These are phyloP conservation scores for Xanthoconium stramineum DNA, from an alignment of 768 basidiomycete genomes.

Conservation along the genomic window DNA sequence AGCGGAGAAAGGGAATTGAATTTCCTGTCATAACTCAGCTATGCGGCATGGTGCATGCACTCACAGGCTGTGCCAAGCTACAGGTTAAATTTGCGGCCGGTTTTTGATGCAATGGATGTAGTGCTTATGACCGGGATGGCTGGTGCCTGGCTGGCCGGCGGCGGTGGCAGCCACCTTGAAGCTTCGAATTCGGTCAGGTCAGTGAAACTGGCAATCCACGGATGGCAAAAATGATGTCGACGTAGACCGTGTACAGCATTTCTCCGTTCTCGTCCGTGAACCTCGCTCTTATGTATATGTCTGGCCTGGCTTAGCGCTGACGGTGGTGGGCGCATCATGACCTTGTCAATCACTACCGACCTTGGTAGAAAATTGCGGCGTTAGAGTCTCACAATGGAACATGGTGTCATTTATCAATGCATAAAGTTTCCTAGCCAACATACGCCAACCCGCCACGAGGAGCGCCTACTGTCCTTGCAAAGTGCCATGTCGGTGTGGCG, in stretches of 20 bases:
- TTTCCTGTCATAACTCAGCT: conserved; percentile 1
- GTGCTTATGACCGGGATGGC: conserved; percentile 7
- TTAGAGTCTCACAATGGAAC: too few relatives aligned
- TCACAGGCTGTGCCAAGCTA: conserved; percentile 15
- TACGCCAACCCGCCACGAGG: too few relatives aligned
- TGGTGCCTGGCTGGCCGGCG: conserved; percentile 11
- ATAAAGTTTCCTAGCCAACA: too few relatives aligned
- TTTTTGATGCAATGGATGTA: conserved; percentile 1
- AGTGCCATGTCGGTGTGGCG: too few relatives aligned
- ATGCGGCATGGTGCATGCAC: background rate
- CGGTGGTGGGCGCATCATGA: too few relatives aligned
- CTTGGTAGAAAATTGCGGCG: too few relatives aligned
- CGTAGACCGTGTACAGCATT: background rate
- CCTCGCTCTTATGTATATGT: too few relatives aligned
- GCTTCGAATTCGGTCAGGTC: background rate
- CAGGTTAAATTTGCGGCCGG: conserved; percentile 19
- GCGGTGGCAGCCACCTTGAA: background rate
- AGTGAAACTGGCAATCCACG: background rate
- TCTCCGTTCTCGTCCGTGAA: too few relatives aligned
- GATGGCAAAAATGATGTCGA: background rate
- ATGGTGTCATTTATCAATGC: too few relatives aligned
- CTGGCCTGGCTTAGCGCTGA: too few relatives aligned
- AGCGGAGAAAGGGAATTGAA: conserved; percentile 18
- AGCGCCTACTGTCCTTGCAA: too few relatives aligned
- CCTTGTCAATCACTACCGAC: too few relatives aligned